These are phyloP conservation scores for Metschnikowia aberdeeniae DNA, from an alignment of 805 yeast genomes.

Conservation along the genomic window DNA sequence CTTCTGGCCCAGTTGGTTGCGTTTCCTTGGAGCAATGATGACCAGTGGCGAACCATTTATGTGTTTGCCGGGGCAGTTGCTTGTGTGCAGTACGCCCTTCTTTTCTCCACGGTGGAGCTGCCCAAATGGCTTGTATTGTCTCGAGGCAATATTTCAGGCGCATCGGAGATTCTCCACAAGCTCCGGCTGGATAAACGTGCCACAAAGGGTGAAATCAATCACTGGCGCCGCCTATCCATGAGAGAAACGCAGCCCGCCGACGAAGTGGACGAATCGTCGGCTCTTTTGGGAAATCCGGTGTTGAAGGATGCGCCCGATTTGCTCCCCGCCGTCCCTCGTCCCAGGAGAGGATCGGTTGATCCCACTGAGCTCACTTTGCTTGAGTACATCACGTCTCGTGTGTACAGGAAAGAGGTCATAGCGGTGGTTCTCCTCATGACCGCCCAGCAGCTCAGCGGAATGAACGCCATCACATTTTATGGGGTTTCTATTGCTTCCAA, in stretches of 20 bases:
- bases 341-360: slow-evolving; percentile 22
- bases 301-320: neutral
- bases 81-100: slow-evolving; percentile 24
- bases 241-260: slow-evolving; percentile 3
- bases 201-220: slow-evolving; percentile 31
- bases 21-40: slow-evolving; percentile 30
- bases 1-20: slow-evolving; percentile 31
- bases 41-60: slow-evolving; percentile 37
- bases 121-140: slow-evolving; percentile 41
- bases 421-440: slow-evolving; percentile 36
- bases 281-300: slow-evolving; percentile 4
- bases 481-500: slow-evolving; percentile 20
- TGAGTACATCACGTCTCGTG: slow-evolving; percentile 20
- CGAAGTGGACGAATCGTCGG: slow-evolving; percentile 2
- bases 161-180: slow-evolving; percentile 24
- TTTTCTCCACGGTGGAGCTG: slow-evolving; percentile 36
- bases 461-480: slow-evolving; percentile 24
- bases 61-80: slow-evolving; percentile 24
- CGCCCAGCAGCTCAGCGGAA: slow-evolving; percentile 33
- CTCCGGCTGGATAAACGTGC: slow-evolving; percentile 30
- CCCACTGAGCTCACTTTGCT: slow-evolving; percentile 19
- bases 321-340: neutral
- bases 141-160: slow-evolving; percentile 25
- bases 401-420: slow-evolving; percentile 22
- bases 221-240: slow-evolving; percentile 30